These are phyloP conservation scores for Ramaria sp. DNA, from an alignment of 768 basidiomycete genomes.

Conservation along the genomic window DNA sequence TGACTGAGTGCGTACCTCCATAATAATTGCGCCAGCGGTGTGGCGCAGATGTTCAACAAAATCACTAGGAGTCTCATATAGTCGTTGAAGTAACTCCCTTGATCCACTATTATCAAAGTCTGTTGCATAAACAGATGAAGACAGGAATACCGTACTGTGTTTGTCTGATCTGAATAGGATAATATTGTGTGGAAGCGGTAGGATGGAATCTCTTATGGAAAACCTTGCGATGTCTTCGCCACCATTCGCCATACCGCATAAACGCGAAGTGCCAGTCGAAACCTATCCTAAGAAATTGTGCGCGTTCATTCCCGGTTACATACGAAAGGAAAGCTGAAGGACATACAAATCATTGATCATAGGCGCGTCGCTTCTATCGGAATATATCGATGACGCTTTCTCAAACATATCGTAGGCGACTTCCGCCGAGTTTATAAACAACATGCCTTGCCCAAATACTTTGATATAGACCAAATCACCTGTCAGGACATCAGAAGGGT, in stretches of 20 bases:
- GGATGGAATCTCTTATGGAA: slow-evolving; percentile 26
- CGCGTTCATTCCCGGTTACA: neutral
- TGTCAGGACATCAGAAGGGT: neutral
- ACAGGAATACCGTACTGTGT: slow-evolving; percentile 15
- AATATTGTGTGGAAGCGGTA: slow-evolving; percentile 20
- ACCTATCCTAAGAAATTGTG: slow-evolving; percentile 18
- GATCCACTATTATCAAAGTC: too few species aligned
- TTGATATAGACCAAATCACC: slow-evolving; percentile 7
- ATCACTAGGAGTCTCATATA: slow-evolving; percentile 15
- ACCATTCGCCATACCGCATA: slow-evolving; percentile 25
- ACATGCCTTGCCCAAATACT: neutral
- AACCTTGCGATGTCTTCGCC: slow-evolving; percentile 27
- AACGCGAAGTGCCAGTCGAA: slow-evolving; percentile 29
- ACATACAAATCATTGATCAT: slow-evolving; percentile 7
- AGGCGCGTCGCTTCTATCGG: slow-evolving; percentile 16
- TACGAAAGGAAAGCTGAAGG: neutral
- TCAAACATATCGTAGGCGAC: slow-evolving; percentile 21
- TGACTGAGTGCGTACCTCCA: slow-evolving; percentile 1
- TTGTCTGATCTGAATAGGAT: slow-evolving; percentile 22
- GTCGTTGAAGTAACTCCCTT: slow-evolving; percentile 17
- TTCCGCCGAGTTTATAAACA: slow-evolving; percentile 18
- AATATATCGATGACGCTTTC: slow-evolving; percentile 17
- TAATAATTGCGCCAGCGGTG: slow-evolving; percentile 4
- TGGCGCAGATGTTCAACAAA: slow-evolving; percentile 5
- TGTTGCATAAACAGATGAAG: neutral